Base-by-base conservation (phyloP, 768 basidiomycete genomes). In the Leccinum boreale region DNA sequence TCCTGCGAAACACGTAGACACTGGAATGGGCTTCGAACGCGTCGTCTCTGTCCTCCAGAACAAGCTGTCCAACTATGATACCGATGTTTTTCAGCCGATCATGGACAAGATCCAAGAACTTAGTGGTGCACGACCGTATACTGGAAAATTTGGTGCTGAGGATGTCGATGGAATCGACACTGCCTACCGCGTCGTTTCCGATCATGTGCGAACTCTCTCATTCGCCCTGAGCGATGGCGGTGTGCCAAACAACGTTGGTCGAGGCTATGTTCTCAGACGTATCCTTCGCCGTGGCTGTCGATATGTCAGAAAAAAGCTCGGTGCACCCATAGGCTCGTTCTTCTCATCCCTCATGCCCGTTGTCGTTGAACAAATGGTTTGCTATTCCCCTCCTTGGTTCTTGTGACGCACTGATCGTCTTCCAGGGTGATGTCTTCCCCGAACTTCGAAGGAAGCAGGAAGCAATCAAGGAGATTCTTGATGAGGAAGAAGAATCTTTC, bases 1-100 rank as follows among this genome's bases (percentile, higher is more conserved):
- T 14, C 97, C 97, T 24, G 84, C 87, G 31, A 94, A 94, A 74
- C 97, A 99, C 66, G 91, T 99, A 61, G 97, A 99, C 70, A 99
- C 97, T 6, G 97, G 97, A 52, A 94, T 99, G 95, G 97, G 97
- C 45, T 99, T 97, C 73, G 97, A 99, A 73, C 92, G 97, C 53
- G 80, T 99, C 28, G 97, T 99, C 26, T 97, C 95, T 15, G 87
- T 90, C 42, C 78, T 98, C 8, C 97, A 99, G 71, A 85, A 93
- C 74, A 89, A 85, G 68, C 78, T 83, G 23, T 98, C 96, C 49
- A 99, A 98, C 75, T 99, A 99, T 75, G 97, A 99, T 72, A 98
- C 97, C 51, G 97, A 99, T 67, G 81, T 97, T 58, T 99, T 99
- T 74, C 71, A 78, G 1, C 95, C 95, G 4, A 87, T 98, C 56